Conservation (phyloP, 805 yeast species). For the Candida hispaniensis region DNA sequence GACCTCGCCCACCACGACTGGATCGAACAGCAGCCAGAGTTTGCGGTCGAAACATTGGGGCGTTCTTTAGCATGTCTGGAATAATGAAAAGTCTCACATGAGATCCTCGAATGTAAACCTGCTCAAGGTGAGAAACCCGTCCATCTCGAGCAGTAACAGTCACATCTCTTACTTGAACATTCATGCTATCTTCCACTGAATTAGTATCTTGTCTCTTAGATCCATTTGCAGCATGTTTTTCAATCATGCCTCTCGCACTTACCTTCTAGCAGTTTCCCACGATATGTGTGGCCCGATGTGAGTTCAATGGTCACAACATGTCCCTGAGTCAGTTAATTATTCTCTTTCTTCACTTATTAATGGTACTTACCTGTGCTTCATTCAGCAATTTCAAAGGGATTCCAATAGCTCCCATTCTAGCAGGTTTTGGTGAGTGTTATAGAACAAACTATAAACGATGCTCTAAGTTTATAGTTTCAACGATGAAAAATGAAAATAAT, state of each 20-base stretch:
- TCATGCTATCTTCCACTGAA: conserved; percentile 78
- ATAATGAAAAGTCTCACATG: conserved; percentile 73
- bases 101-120: conserved; percentile 85
- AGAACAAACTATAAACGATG: no score
- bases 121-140: conserved; percentile 60
- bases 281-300: conserved; percentile 71
- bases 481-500: no score
- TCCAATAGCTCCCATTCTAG: conserved; percentile 47
- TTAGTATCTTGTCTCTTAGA: conserved; percentile 6
- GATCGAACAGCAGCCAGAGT: conserved; percentile 24
- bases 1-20: conserved; percentile 20
- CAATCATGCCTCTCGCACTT: conserved; percentile 2
- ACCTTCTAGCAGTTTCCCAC: conserved; percentile 76
- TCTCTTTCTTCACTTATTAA: background rate
- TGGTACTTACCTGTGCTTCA: conserved; percentile 53
- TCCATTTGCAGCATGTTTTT: background rate
- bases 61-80: conserved; percentile 79
- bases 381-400: conserved; percentile 77
- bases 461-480: no score
- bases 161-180: conserved; percentile 73
- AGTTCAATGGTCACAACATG: conserved; percentile 77
- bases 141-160: conserved; percentile 72
- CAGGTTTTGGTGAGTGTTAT: conserved; percentile 16
- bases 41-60: conserved; percentile 66
- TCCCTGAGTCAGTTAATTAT: conserved; percentile 37